phyloP scores from a whole-genome alignment of 352 stramenopile genomes.

The Thalassiosira mediterranea region DNA sequence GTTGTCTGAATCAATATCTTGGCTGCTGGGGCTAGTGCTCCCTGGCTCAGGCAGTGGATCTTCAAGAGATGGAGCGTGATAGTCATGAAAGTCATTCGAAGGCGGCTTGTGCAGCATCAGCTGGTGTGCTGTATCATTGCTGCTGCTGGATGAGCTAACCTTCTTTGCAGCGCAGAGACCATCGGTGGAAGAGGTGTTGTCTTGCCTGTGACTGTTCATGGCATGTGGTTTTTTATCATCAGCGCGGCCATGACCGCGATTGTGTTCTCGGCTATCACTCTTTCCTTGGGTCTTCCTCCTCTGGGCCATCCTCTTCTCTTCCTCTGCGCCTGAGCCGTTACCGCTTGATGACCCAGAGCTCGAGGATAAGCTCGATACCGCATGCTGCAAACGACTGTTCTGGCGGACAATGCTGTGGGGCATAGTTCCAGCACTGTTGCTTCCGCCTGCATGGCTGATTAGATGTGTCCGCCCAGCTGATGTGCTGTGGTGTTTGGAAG shows the following conservation, averaged over 20 bases:
- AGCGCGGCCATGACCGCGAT: slow-evolving; percentile 4
- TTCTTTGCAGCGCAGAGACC: slow-evolving; percentile 65
- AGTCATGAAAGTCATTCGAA: slow-evolving; percentile 76
- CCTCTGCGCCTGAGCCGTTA: slow-evolving; percentile 45
- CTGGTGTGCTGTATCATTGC: slow-evolving; percentile 44
- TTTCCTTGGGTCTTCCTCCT: slow-evolving; percentile 10
- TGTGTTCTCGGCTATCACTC: not conserved
- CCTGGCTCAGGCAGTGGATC: slow-evolving; percentile 63
- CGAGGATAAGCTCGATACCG: slow-evolving; percentile 77
- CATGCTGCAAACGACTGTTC: slow-evolving; percentile 62
- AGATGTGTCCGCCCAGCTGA: not conserved
- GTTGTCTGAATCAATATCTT: slow-evolving; percentile 59
- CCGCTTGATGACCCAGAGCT: slow-evolving; percentile 62
- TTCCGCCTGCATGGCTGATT: not conserved
- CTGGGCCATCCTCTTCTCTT: slow-evolving; percentile 46
- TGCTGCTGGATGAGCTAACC: slow-evolving; percentile 72
- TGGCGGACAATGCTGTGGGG: slow-evolving; percentile 59
- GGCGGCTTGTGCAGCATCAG: not conserved
- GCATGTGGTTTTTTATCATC: slow-evolving; percentile 2
- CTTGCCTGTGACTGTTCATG: not conserved
- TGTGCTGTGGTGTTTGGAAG: slow-evolving; percentile 11
- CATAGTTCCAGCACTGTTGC: slow-evolving; percentile 38
- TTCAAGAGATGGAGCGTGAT: slow-evolving; percentile 69
- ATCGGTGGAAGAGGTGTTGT: not conserved
- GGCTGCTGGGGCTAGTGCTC: slow-evolving; percentile 34